phyloP scores from a whole-genome alignment of 495 filamentous ascomycete species.

The Oidiodendron maius region DNA sequence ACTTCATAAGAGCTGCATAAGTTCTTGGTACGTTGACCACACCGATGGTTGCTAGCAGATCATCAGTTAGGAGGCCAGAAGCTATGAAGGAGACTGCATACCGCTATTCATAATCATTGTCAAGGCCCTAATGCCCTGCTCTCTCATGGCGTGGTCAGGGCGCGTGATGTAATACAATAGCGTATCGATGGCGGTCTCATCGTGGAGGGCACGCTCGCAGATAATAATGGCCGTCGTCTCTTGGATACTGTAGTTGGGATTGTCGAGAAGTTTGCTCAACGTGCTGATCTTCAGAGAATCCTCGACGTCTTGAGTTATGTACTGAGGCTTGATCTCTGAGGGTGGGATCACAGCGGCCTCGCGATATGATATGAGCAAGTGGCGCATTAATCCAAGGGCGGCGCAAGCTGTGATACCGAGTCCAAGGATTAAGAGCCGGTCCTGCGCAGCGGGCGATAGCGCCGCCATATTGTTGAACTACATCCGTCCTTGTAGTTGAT shows the following conservation, averaged over 20 bases:
- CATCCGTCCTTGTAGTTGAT: conserved; percentile 5
- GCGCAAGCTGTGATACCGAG: conserved; percentile 32
- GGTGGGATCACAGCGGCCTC: conserved; percentile 41
- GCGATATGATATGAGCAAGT: conserved; percentile 36
- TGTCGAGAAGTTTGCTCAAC: conserved; percentile 42
- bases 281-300: conserved; percentile 43
- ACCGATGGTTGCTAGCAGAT: conserved; percentile 25
- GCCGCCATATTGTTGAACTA: conserved; percentile 19
- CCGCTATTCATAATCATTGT: conserved; percentile 33
- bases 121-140: conserved; percentile 41
- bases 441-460: conserved; percentile 27
- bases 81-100: conserved; percentile 9
- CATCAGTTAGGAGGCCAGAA: conserved; percentile 14
- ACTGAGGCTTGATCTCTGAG: conserved; percentile 45
- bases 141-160: conserved; percentile 41
- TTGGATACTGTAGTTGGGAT: conserved; percentile 47
- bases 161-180: conserved; percentile 46
- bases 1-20: conserved; percentile 46
- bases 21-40: conserved; percentile 28
- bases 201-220: conserved; percentile 44
- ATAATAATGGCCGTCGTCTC: conserved; percentile 47
- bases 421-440: conserved; percentile 34
- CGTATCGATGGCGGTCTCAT: conserved; percentile 31
- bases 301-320: conserved; percentile 56
- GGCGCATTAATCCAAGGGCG: conserved; percentile 30